Base-by-base conservation (phyloP, 257 asterid genomes). In the Eucommia ulmoides region DNA sequence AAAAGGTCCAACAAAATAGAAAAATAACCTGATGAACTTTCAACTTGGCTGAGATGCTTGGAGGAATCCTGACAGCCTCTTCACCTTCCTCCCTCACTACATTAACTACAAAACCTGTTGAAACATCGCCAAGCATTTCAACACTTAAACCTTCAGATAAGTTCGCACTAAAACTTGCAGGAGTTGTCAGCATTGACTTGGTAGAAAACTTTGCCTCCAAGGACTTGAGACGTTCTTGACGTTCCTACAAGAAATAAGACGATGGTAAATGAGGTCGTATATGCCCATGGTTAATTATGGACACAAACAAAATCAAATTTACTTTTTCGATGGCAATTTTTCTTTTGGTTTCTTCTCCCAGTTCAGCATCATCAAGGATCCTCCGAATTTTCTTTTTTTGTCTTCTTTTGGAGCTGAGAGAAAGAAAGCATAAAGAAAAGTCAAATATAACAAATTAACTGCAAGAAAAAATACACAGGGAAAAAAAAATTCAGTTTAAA, bases 321-420 rank as follows among this genome's bases (percentile, higher is more conserved):
- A 68, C 98, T 84, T 82, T 89, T 74, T 89, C 98, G 51, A 89
- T 89, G 41, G 98, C 98, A 80, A 89, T 89, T 77, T 89, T 89
- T 73, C 68, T 85, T 80, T 70, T 78, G 10, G 98, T 89, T 72
- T 89, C 98, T 74, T 89, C 98, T 22, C 98, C 98, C 64, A 89
- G 61, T 56, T 89, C 98, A 55, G 98, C 53, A 58, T 89, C 98
- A 68, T 89, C 98, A 53, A 89, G 85, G 65, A 89, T 89, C 72
- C 96, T 83, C 33, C 98, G 75, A 35, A 89, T 89, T 70, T 64
- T 89, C 91, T 85, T 89, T 66, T 89, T 82, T 41, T 67, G 84
- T 71, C 82, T 78, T 74, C 74, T 78, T 73, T 66, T 82, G 41
- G 80, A 56, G 62, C 94, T 80, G 79, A 22, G 52, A 42, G 56